Evolutionary conservation across 768 basidiomycete species (phyloP).

Genomic region (Leccinellum albellum): DNA sequence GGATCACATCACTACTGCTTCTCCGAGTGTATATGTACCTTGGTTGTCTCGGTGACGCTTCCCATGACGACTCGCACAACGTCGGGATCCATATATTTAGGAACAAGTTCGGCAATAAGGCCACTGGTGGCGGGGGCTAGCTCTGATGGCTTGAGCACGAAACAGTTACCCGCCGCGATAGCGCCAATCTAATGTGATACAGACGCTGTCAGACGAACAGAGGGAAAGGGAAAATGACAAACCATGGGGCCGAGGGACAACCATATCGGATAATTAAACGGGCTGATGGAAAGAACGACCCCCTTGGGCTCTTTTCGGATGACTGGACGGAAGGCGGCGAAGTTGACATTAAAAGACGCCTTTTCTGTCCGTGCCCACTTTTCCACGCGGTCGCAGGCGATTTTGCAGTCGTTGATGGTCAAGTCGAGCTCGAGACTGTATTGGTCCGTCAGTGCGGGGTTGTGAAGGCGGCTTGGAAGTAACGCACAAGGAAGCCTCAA

Average conservation of each 20-base stretch:
- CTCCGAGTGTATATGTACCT: conserved; percentile 27
- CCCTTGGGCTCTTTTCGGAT: conserved; percentile 78
- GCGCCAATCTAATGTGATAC: conserved; percentile 50
- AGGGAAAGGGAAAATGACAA: conserved; percentile 7
- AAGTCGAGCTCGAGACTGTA: conserved; percentile 59
- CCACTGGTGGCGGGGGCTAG: conserved; percentile 49
- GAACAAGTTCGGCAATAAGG: conserved; percentile 63
- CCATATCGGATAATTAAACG: conserved; percentile 75
- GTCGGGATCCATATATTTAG: conserved; percentile 70
- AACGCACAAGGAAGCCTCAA: conserved; percentile 55
- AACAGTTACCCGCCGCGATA: conserved; percentile 73
- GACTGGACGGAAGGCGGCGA: conserved; percentile 54
- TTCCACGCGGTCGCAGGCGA: conserved; percentile 59
- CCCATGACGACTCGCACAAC: conserved; percentile 67
- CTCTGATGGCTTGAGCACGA: conserved; percentile 76
- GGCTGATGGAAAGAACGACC: conserved; percentile 61
- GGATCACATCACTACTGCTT: neutral
- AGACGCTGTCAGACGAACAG: neutral
- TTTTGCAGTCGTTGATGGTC: conserved; percentile 52
- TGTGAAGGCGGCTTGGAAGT: neutral
- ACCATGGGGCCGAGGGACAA: conserved; percentile 58
- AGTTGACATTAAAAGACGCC: conserved; percentile 54
- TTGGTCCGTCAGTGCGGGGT: neutral
- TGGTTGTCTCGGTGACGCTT: conserved; percentile 61
- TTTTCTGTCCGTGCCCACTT: conserved; percentile 70